These are phyloP conservation scores for Vanrija sp. DNA, from an alignment of 1,284 basidiomycete species.

Conservation along the genomic window DNA sequence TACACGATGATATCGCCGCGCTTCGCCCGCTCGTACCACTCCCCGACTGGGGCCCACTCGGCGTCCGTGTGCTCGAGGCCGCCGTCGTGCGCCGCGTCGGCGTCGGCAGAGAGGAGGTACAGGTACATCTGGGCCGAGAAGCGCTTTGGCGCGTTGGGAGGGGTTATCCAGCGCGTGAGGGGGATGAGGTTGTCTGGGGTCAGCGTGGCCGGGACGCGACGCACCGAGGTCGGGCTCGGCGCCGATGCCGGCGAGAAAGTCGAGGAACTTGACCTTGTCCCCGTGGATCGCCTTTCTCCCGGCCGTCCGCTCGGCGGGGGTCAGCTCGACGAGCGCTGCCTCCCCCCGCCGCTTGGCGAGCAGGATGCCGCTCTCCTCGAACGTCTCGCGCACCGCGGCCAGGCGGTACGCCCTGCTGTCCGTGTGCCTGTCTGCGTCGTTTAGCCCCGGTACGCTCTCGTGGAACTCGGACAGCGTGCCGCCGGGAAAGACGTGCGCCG, in stretches of 20 bases:
- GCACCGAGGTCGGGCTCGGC: constrained; percentile 10
- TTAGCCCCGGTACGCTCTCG: constrained; percentile 7
- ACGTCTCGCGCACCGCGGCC: constrained; percentile 17
- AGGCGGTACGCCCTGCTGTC: constrained; percentile 12
- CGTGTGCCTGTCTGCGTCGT: constrained; percentile 4
- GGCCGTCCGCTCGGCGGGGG: background rate
- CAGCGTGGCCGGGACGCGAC: background rate
- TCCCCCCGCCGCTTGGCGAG: constrained; percentile 1
- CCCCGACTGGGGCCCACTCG: background rate
- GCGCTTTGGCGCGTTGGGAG: constrained; percentile 13
- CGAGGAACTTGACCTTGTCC: constrained; percentile 10
- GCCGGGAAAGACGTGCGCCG: constrained; percentile 11
- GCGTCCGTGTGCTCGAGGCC: constrained; percentile 17
- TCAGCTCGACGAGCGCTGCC: constrained; percentile 3
- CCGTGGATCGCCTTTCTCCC: constrained; percentile 13
- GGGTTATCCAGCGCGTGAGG: constrained; percentile 21
- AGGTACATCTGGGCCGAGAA: constrained; percentile 19
- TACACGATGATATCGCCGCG: constrained; percentile 11
- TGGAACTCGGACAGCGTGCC: constrained; percentile 9
- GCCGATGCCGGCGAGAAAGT: constrained; percentile 8
- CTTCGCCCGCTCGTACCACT: constrained; percentile 5
- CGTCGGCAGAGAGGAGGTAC: constrained; percentile 11
- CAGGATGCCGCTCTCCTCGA: constrained; percentile 18
- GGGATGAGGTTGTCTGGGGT: constrained; percentile 12
- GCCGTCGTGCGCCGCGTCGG: constrained; percentile 8